Percentiles rank a stretch among this genome's conserved stretches.
phyloP scores from a whole-genome alignment of 2,329 filamentous ascomycete species.

The Colletotrichum eleusines region DNA sequence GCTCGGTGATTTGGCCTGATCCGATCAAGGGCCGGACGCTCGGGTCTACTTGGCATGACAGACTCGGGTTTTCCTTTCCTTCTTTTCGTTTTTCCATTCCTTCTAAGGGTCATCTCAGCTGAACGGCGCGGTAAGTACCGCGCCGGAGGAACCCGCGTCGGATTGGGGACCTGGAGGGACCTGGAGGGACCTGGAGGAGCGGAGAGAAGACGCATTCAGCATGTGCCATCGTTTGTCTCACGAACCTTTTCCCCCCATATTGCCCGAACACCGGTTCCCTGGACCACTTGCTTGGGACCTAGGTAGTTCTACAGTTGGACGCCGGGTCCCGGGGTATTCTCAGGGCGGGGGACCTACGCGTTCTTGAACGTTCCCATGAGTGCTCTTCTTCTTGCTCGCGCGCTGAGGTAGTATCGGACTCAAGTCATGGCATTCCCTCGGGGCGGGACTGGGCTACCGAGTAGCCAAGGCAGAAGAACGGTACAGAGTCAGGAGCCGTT shows the following conservation, averaged over 20 bases:
- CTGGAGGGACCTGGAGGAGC: too few species aligned
- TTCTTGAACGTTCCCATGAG: neutral
- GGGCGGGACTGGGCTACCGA: neutral
- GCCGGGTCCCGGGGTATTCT: neutral
- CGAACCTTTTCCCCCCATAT: neutral
- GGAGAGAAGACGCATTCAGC: neutral
- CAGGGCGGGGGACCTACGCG: neutral
- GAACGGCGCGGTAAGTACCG: neutral
- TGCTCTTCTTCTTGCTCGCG: neutral
- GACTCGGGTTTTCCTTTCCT: neutral
- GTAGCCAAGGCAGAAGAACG: neutral
- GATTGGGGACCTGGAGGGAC: neutral
- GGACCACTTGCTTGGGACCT: neutral
- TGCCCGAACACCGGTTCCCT: neutral
- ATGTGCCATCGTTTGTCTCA: constrained; percentile 5
- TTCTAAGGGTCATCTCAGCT: neutral
- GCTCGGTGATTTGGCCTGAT: constrained; percentile 22
- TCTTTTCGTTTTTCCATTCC: neutral
- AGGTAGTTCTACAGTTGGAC: neutral
- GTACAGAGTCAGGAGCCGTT: neutral
- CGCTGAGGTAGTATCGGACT: neutral
- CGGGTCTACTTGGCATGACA: constrained; percentile 5
- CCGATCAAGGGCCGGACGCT: neutral
- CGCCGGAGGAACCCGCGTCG: neutral
- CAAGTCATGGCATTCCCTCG: neutral